Conservation (phyloP, 164 flowering plant species). For the Sextonia rubra region DNA sequence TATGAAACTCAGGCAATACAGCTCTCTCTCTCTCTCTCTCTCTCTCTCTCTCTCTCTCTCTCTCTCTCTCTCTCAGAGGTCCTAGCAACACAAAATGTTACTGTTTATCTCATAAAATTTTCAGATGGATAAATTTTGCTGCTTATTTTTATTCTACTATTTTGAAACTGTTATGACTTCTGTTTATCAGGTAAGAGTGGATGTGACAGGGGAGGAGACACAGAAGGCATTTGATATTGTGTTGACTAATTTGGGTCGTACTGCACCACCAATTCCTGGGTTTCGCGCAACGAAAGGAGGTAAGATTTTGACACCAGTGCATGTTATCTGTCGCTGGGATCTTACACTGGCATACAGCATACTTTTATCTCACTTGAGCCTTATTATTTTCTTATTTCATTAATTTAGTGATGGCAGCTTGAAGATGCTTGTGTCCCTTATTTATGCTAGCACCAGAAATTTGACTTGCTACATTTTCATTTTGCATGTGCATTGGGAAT, state of each 20-base stretch:
- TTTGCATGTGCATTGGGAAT: constrained; percentile 33
- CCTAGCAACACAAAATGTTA: no score
- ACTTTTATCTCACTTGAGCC: not conserved
- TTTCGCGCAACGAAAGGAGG: constrained; percentile 79
- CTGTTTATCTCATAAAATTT: not conserved
- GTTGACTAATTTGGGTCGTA: constrained; percentile 52
- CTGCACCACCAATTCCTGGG: constrained; percentile 85
- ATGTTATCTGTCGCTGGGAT: not conserved
- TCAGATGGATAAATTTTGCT: not conserved
- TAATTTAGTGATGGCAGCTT: constrained; percentile 2
- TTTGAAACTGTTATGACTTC: not conserved
- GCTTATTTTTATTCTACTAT: not conserved
- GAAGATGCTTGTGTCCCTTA: not conserved
- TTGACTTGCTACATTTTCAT: constrained; percentile 9
- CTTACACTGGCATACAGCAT: not conserved
- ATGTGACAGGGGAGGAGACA: constrained; percentile 55
- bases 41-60: no score
- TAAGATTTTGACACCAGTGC: constrained; percentile 13
- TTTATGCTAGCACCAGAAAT: not conserved
- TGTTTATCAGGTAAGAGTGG: constrained; percentile 56
- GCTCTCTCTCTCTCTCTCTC: not conserved
- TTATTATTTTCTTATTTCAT: not conserved
- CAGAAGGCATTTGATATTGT: constrained; percentile 49
- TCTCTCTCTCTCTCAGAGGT: no score
- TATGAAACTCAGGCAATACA: not conserved